Conservation (phyloP, 2,329 filamentous ascomycete genomes). For the Colletotrichum chrysophilum region DNA sequence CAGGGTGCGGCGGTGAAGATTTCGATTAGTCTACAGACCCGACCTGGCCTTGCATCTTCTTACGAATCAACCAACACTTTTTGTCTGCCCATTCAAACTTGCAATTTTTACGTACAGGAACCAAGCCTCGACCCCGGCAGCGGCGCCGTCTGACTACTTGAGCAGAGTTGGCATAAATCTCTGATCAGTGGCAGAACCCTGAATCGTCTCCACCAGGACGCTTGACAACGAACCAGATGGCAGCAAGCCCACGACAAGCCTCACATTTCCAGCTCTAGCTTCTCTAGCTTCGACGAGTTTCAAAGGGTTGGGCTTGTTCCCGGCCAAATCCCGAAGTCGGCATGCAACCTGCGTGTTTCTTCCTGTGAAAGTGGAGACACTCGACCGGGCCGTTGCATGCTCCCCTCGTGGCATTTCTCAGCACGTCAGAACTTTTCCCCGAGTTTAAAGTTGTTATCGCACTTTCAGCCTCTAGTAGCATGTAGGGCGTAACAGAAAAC, state of each 20-base stretch:
- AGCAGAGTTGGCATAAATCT: neutral
- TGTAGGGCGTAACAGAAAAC: neutral
- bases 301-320: neutral
- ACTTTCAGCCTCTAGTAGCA: neutral
- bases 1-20: neutral
- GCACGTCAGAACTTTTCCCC: slow-evolving; percentile 11
- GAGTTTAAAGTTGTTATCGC: neutral
- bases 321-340: neutral
- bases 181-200: neutral
- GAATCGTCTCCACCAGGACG: neutral
- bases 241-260: neutral
- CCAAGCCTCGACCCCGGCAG: neutral
- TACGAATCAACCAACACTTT: neutral
- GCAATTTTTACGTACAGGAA: neutral
- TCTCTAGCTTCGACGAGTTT: neutral
- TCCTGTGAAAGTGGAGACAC: neutral
- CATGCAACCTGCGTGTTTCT: neutral
- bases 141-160: neutral
- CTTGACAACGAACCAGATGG: neutral
- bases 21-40: neutral
- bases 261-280: neutral
- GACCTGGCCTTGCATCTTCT: neutral
- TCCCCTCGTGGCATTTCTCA: slow-evolving; percentile 17
- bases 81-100: neutral
- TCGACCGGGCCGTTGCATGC: neutral